Base-by-base conservation (phyloP, 1,284 basidiomycete genomes). In the Rhodotorula glutinis region DNA sequence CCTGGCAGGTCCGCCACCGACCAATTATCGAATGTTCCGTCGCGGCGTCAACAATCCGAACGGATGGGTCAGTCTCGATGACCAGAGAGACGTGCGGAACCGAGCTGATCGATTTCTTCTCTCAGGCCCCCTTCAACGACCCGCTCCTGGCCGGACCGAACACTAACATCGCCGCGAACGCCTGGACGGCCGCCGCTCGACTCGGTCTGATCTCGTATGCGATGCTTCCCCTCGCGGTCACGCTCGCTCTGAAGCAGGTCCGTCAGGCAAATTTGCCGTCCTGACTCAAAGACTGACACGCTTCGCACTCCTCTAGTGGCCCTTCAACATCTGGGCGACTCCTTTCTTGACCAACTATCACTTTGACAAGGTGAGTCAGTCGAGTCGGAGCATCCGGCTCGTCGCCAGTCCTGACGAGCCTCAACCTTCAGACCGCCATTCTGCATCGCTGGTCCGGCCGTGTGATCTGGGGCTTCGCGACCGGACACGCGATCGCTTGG, bases 181-280 rank as follows among this genome's bases (percentile, higher is more conserved):
- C 86, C 80, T 93, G 91, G 91, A 88, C 89, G 0, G 81, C 85
- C 0, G 88, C 87, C 23, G 85, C 85, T 40, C 82, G 91, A 29
- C 84, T 86, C 14, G 91, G 91, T 1, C 81, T 88, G 67, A 87
- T 92, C 64, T 86, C 88, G 3, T 92, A 90, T 75, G 86, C 89
- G 2, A 82, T 92, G 40, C 82, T 90, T 40, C 91, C 91, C 0
- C 82, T 92, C 23, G 86, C 86, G 62, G 82, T 92, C 62, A 81
- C 91, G 16, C 83, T 92, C 65, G 90, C 87, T 4, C 83, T 92
- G 77, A 92, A 92, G 78, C 83, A 71, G 67, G 70, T 69, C 23
- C 38, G 67, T 33, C 29, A 17, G 25, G 46, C 13, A 29, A 17
- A 13, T 51, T 21, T 7, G 8, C 43, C 14, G 43, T 10, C 43